Base-by-base conservation (phyloP, 1,139 yeast genomes). In the Suhomyces bolitotheri region DNA sequence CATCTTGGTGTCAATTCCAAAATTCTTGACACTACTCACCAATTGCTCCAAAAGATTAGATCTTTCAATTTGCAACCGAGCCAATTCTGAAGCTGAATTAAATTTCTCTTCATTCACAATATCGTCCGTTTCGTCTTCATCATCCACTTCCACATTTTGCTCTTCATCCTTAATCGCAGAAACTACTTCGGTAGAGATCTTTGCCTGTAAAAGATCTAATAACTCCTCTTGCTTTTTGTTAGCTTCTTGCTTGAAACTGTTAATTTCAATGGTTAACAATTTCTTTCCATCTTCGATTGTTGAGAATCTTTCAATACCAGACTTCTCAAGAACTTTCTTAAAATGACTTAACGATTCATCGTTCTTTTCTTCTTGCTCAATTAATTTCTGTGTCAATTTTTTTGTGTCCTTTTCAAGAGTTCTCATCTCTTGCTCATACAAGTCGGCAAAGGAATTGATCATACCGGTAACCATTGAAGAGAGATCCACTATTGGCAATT, bases 1-100 rank as follows among this genome's bases (percentile, higher is more conserved):
- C 77, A 89, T 80, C 58, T 84, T 86, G 13, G 54, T 51, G 47
- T 67, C 72, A 37, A 70, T 58, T 4, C 74, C 75, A 47, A 56
- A 66, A 38, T 49, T 47, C 38, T 59, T 66, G 32, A 72, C 60
- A 16, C 66, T 58, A 5, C 57, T 45, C 7, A 69, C 56, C 22
- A 78, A 63, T 17, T 59, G 51, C 22, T 54, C 51, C 27, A 80
- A 66, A 36, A 73, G 57, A 21, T 62, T 58, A 22, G 71, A 61
- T 48, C 87, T 66, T 38, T 69, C 62, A 25, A 76, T 49, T 54
- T 82, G 90, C 32, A 78, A 54, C 23, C 67, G 56, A 1, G 83
- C 68, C 38, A 83, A 61, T 40, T 78, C 74, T 11, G 66, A 42
- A 4, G 71, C 66, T 26, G 52, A 41, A 16, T 53, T 53, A 29